These are phyloP conservation scores for Mycocentrospora acerina DNA, from an alignment of 2,329 filamentous ascomycete genomes.

Conservation along the genomic window DNA sequence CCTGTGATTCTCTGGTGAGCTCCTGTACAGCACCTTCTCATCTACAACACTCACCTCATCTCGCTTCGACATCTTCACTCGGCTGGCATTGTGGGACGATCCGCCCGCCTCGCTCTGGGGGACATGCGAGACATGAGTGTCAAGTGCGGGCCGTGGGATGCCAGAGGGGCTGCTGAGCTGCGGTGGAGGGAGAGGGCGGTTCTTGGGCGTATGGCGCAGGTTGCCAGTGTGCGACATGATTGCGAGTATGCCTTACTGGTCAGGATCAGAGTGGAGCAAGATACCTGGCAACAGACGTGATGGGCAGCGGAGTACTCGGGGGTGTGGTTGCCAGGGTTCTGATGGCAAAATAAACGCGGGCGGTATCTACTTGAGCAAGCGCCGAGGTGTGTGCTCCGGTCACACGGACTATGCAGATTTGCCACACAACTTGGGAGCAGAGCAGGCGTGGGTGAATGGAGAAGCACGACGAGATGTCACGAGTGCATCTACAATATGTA, in stretches of 20 bases:
- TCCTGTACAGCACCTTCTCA: not conserved
- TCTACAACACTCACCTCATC: slow-evolving; percentile 76
- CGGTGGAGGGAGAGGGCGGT: slow-evolving; percentile 55
- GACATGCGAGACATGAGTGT: slow-evolving; percentile 50
- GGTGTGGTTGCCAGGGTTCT: no score
- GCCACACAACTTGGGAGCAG: no score
- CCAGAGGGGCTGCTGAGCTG: slow-evolving; percentile 66
- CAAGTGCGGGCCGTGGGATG: slow-evolving; percentile 73
- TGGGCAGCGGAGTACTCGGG: no score
- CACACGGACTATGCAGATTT: no score
- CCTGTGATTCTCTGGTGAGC: slow-evolving; percentile 56
- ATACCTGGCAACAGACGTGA: no score
- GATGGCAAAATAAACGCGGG: no score
- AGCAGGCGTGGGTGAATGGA: no score
- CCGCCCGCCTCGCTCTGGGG: slow-evolving; percentile 59
- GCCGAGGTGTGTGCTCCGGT: no score
- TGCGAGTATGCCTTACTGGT: slow-evolving; percentile 1
- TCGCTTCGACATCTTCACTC: slow-evolving; percentile 94
- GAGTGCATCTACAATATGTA: no score
- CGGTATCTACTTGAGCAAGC: no score
- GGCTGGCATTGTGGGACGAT: slow-evolving; percentile 84
- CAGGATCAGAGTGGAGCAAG: no score
- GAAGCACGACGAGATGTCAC: no score
- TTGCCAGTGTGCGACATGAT: slow-evolving; percentile 59
- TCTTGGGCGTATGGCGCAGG: slow-evolving; percentile 71